phyloP scores from a whole-genome alignment of 345 rosid genomes.

The Salix suchowensis region DNA sequence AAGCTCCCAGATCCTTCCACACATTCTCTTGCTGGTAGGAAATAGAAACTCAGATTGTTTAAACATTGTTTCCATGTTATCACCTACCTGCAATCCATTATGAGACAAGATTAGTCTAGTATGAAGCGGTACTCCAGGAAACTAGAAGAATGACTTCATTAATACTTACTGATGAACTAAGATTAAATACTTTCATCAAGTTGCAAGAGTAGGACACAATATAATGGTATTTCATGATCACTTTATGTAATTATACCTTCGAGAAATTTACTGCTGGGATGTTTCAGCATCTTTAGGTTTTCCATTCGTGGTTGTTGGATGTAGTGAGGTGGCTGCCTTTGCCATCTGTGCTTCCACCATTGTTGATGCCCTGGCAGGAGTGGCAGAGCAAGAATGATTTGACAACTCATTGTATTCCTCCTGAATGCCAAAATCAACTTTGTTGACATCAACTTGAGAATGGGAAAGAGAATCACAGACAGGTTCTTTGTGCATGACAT shows the following conservation, averaged over 20 bases:
- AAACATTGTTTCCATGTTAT: neutral
- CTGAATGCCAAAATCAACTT: neutral
- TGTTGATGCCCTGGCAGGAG: neutral
- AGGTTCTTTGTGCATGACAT: conserved; percentile 1
- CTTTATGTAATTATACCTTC: neutral
- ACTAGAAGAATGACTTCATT: neutral
- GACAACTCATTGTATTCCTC: conserved; percentile 11
- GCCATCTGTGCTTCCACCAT: neutral
- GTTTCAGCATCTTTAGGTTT: neutral
- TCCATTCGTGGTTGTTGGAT: neutral
- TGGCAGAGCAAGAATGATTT: neutral
- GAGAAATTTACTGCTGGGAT: neutral
- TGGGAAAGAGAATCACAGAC: neutral
- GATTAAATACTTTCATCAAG: neutral
- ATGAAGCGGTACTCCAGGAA: neutral
- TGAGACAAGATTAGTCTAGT: neutral
- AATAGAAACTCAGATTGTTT: neutral
- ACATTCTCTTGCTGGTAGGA: neutral
- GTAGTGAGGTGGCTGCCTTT: neutral
- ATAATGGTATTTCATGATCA: neutral
- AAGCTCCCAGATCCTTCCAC: neutral
- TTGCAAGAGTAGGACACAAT: neutral
- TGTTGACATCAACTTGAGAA: neutral
- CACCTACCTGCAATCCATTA: neutral
- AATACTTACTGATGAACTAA: neutral